Percentiles rank a stretch among this genome's conserved stretches.
Evolutionary conservation across 179 eudicot species (phyloP).

Genomic region (Silene vulgaris): DNA sequence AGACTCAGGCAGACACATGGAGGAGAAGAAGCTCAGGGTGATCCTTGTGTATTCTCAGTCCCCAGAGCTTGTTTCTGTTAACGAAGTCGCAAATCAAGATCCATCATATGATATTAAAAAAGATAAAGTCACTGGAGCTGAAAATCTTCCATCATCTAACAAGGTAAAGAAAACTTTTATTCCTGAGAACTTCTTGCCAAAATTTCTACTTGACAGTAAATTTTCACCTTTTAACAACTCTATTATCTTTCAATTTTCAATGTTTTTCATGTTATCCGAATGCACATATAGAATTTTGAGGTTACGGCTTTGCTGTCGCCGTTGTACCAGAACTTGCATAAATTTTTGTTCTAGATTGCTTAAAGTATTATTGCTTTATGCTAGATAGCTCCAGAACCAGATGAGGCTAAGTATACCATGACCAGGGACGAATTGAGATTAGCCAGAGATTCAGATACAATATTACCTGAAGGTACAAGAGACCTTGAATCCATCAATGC

Average conservation of each 20-base stretch:
- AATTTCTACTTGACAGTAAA: background rate
- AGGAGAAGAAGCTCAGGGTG: slow-evolving; percentile 62
- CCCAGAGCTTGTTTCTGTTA: slow-evolving; percentile 38
- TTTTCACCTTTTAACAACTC: background rate
- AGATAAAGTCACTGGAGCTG: slow-evolving; percentile 35
- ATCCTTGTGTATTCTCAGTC: slow-evolving; percentile 45
- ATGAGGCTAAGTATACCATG: slow-evolving; percentile 19
- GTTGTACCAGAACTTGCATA: background rate
- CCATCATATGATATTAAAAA: slow-evolving; percentile 28
- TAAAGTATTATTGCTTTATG: slow-evolving; percentile 3
- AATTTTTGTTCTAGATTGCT: background rate
- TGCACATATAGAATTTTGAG: background rate
- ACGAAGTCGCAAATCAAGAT: slow-evolving; percentile 38
- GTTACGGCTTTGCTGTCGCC: background rate
- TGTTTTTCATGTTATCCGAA: background rate
- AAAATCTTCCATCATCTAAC: slow-evolving; percentile 34
- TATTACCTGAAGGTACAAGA: slow-evolving; percentile 20
- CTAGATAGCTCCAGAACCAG: slow-evolving; percentile 24
- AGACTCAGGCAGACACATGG: slow-evolving; percentile 42
- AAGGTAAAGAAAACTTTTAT: slow-evolving; percentile 25
- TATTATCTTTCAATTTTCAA: background rate
- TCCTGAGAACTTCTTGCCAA: background rate
- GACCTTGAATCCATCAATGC: slow-evolving; percentile 21
- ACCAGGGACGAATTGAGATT: slow-evolving; percentile 18
- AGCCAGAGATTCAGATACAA: slow-evolving; percentile 23